These are phyloP conservation scores for Pseudopithomyces maydicus DNA, from an alignment of 2,329 filamentous ascomycete species.

Conservation along the genomic window DNA sequence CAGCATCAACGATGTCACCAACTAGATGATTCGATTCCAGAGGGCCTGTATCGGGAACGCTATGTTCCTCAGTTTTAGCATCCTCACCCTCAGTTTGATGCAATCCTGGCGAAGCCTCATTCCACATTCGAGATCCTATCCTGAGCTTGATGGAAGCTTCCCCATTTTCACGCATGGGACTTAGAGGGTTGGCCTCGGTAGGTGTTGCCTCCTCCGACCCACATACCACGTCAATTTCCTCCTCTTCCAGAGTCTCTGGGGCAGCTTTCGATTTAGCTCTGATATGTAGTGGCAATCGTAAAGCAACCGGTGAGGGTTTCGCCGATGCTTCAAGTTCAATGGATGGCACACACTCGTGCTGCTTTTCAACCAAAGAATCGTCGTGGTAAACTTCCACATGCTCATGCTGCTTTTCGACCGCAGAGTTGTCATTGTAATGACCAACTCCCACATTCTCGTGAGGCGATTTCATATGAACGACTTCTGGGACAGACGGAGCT, in stretches of 20 bases:
- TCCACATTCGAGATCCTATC: neutral
- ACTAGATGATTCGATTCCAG: neutral
- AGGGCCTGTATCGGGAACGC: neutral
- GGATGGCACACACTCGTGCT: neutral
- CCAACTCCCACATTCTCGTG: too few relatives aligned
- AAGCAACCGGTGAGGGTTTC: neutral
- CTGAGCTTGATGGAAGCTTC: neutral
- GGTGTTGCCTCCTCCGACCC: neutral
- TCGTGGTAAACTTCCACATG: neutral
- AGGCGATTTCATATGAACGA: too few relatives aligned
- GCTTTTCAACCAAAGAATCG: neutral
- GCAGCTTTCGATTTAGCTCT: neutral
- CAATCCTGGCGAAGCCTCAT: neutral
- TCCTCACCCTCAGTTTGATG: neutral
- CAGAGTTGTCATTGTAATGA: neutral
- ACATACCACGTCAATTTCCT: neutral
- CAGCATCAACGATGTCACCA: neutral
- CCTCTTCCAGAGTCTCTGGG: neutral
- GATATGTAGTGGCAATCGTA: neutral
- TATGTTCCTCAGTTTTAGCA: neutral
- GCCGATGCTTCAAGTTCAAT: neutral
- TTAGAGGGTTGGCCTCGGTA: neutral
- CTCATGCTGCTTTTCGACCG: neutral
- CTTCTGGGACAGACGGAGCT: too few relatives aligned
- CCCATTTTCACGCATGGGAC: neutral